phyloP scores from a whole-genome alignment of 257 asterid species.

The Scutellaria baicalensis region DNA sequence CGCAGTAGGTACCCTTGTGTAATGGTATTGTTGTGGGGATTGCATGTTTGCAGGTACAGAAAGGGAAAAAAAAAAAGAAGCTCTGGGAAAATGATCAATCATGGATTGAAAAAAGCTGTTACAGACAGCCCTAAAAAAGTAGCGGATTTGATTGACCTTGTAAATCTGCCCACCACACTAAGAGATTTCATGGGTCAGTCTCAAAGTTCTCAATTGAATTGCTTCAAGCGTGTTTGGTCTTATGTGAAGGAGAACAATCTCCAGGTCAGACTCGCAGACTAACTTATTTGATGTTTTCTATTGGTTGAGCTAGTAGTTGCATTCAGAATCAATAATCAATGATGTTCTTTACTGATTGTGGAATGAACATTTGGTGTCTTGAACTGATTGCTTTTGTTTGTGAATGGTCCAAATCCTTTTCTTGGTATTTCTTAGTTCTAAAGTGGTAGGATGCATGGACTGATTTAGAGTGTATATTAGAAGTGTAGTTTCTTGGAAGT shows the following conservation, averaged over 20 bases:
- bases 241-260: slow-evolving; percentile 81
- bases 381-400: not conserved
- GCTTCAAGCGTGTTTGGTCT: slow-evolving; percentile 78
- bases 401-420: not conserved
- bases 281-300: not conserved
- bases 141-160: slow-evolving; percentile 72
- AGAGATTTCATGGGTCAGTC: slow-evolving; percentile 92
- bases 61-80: not conserved
- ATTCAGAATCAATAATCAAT: not conserved
- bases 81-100: slow-evolving; percentile 51
- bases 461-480: not conserved
- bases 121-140: slow-evolving; percentile 76
- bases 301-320: not conserved
- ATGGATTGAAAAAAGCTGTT: slow-evolving; percentile 49
- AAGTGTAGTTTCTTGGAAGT: not conserved
- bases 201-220: slow-evolving; percentile 81
- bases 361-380: not conserved
- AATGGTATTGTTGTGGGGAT: not conserved
- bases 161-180: slow-evolving; percentile 71
- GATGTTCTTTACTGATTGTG: not conserved
- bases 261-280: slow-evolving; percentile 45
- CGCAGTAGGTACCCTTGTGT: not conserved
- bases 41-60: slow-evolving; percentile 9
- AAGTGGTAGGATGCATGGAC: not conserved
- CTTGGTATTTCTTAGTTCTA: not conserved